These are phyloP conservation scores for Prunus padus DNA, from an alignment of 306 rosid species.

Conservation along the genomic window DNA sequence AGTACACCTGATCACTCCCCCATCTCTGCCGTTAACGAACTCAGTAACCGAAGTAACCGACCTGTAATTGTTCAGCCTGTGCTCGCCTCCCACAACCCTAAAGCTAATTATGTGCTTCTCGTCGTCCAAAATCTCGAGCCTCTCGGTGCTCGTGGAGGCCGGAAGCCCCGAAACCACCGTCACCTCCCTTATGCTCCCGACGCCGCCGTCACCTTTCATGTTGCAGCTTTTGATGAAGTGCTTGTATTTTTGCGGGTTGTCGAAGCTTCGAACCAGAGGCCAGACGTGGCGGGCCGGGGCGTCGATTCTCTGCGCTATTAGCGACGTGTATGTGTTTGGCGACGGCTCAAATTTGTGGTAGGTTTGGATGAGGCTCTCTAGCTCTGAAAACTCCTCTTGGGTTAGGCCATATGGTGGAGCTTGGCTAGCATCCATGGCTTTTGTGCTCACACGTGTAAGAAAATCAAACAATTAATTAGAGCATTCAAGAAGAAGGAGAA, in stretches of 20 bases:
- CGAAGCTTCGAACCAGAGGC: conserved; percentile 68
- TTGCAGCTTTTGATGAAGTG: conserved; percentile 86
- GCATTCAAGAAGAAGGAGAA: neutral
- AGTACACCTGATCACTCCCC: conserved; percentile 39
- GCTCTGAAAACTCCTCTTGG: conserved; percentile 46
- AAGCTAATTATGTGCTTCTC: conserved; percentile 73
- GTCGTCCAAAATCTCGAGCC: conserved; percentile 85
- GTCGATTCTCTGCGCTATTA: conserved; percentile 63
- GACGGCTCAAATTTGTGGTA: conserved; percentile 53
- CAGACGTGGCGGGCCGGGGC: conserved; percentile 59
- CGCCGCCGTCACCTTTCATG: conserved; percentile 69
- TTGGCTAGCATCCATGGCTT: conserved; percentile 25
- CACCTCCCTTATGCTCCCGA: conserved; percentile 80
- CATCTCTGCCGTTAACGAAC: conserved; percentile 27
- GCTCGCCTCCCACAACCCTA: conserved; percentile 84
- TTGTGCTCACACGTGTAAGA: neutral
- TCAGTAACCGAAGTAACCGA: conserved; percentile 82
- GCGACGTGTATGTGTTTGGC: conserved; percentile 63
- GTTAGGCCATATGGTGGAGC: conserved; percentile 49
- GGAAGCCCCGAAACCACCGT: conserved; percentile 87
- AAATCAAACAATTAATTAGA: neutral
- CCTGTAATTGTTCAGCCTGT: conserved; percentile 67
- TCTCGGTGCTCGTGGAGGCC: conserved; percentile 86
- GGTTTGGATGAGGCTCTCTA: conserved; percentile 45
- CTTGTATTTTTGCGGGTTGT: conserved; percentile 73